phyloP scores from a whole-genome alignment of 371 early-diverging fungal species.

The Apophysomyces variabilis region DNA sequence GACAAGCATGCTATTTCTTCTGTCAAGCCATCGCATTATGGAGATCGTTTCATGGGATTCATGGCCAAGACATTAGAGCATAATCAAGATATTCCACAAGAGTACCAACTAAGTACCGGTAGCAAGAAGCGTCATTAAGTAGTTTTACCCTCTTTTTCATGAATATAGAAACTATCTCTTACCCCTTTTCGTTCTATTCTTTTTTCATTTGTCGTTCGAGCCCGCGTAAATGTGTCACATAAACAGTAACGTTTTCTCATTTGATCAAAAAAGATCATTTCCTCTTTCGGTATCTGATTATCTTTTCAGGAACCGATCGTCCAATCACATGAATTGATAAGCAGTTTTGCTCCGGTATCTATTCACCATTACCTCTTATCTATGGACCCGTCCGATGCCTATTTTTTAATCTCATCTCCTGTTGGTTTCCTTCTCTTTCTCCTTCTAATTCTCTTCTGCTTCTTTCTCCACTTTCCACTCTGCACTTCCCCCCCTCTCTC shows the following conservation, averaged over 20 bases:
- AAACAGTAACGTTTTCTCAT: no score
- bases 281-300: background rate
- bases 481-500: background rate
- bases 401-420: background rate
- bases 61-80: constrained; percentile 65
- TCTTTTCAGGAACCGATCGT: constrained; percentile 10
- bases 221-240: no score
- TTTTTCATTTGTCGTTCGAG: background rate
- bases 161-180: background rate
- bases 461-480: background rate
- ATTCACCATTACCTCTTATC: constrained; percentile 9
- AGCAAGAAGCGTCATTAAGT: background rate
- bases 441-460: constrained; percentile 7
- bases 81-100: constrained; percentile 49
- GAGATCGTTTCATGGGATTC: constrained; percentile 86
- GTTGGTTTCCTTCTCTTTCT: background rate
- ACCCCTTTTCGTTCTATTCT: background rate
- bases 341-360: background rate
- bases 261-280: no score
- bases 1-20: constrained; percentile 87
- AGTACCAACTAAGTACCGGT: constrained; percentile 31
- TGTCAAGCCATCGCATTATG: constrained; percentile 90
- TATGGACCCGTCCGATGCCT: background rate
- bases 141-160: background rate
- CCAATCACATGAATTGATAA: constrained; percentile 9